Evolutionary conservation across 2,329 filamentous ascomycete genomes (phyloP), one percentile per base, ranked within the genome.

Genomic region (Tolypocladium sp.): DNA sequence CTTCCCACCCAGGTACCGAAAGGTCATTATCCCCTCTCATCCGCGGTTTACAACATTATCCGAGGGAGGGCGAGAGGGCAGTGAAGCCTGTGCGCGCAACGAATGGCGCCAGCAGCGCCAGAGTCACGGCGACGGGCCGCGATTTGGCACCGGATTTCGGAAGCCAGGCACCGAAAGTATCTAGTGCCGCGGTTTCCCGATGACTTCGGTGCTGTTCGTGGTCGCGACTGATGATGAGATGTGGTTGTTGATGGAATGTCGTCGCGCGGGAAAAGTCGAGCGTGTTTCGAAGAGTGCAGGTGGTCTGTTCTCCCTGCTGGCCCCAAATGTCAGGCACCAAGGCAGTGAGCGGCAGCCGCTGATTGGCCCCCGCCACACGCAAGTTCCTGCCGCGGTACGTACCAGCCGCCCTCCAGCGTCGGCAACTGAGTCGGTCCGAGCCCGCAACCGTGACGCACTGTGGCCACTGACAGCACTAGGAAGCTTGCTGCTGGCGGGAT

Each of bases 1-100:
- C 57, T 67, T 67, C 58, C 62, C 53, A 58, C 57, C 60, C 58
- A 58, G 59, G 58, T 56, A 59, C 58, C 52, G 60, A 55, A 57
- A 58, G 56, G 58, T 62, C 57, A 64, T 64, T 49, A 58, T 58
- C 59, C 59, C 61, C 60, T 63, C 65, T 68, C 63, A 65, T 62
- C 64, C 62, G 70, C 64, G 66, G 68, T 71, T 73, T 73, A 73
- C 70, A 70, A 63, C 60, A 69, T 70, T 62, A 64, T 69, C 67
- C 62, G 66, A 60, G 62, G 64, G 65, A 55, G 62, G 68, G 66
- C 55, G 63, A 62, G 58, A 44, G n/a, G 55, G 25, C 25, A 63
- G 61, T 61, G 62, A 63, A 63, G 52, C 56, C 51, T 25, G 38
- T n/a, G 55, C 41, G 60, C 51, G 55, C 56, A 44, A 46, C 40